These are phyloP conservation scores for Bothriochloa decipiens DNA, from an alignment of 176 grass and related monocot genomes.

Conservation along the genomic window DNA sequence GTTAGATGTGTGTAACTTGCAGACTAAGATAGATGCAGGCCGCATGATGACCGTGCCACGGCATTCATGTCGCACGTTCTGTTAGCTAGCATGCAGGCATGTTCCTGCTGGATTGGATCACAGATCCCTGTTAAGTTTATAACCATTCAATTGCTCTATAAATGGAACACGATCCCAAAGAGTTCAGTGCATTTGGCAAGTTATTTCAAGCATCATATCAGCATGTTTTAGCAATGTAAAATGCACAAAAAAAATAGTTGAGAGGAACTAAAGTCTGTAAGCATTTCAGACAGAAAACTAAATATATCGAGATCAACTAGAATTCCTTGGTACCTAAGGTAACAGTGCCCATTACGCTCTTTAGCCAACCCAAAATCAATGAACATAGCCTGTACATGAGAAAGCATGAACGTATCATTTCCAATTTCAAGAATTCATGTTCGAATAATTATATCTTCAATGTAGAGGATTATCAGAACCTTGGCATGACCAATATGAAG, in stretches of 20 bases:
- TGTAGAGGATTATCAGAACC: constrained; percentile 51
- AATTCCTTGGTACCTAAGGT: constrained; percentile 67
- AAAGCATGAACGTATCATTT: constrained; percentile 39
- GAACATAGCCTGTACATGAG: constrained; percentile 86
- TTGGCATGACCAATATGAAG: constrained; percentile 98
- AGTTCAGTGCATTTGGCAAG: not conserved
- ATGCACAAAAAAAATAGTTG: not conserved
- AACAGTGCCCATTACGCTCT: constrained; percentile 86
- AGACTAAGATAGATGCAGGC: not conserved
- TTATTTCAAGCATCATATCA: not conserved
- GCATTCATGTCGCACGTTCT: not conserved
- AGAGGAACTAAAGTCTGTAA: not conserved
- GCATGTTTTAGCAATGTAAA: not conserved
- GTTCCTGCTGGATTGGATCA: not conserved
- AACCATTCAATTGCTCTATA: not conserved
- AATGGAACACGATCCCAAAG: not conserved
- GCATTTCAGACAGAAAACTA: not conserved
- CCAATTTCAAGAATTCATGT: constrained; percentile 31
- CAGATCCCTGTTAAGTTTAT: not conserved
- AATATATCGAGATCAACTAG: not conserved
- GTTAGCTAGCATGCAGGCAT: not conserved
- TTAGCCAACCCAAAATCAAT: constrained; percentile 98
- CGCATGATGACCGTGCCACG: not conserved
- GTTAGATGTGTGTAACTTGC: not conserved
- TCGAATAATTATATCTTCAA: constrained; percentile 18